phyloP scores from a whole-genome alignment of 1,284 basidiomycete genomes.

The Marasmius tenuissimus region DNA sequence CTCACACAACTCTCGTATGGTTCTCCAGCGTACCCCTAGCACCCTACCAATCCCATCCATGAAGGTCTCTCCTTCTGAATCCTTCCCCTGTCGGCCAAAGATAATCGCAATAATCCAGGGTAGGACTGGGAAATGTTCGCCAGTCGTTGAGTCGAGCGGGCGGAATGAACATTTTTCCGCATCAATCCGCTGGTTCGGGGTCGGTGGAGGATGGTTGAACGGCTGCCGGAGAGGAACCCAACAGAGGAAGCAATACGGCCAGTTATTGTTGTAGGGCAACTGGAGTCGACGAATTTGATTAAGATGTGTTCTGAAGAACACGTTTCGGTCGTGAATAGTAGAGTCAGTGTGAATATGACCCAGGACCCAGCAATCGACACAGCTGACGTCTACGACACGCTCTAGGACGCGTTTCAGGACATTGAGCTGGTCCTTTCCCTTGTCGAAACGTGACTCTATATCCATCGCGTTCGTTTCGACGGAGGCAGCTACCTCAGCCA shows the following conservation, averaged over 20 bases:
- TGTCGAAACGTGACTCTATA: background rate
- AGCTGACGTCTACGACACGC: background rate
- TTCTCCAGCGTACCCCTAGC: too few relatives aligned
- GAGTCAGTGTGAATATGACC: too few relatives aligned
- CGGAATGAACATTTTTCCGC: background rate
- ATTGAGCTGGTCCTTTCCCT: background rate
- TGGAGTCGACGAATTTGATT: too few relatives aligned
- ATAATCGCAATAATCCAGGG: background rate
- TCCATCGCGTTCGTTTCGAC: background rate
- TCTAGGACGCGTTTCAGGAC: background rate
- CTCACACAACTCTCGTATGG: background rate
- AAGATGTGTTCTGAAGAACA: too few relatives aligned
- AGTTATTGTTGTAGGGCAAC: too few relatives aligned
- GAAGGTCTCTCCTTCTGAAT: too few relatives aligned
- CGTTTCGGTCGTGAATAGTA: too few relatives aligned
- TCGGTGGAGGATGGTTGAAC: background rate
- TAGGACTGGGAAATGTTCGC: background rate
- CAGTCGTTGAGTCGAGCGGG: background rate
- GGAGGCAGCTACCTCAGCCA: background rate
- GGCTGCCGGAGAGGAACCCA: conserved; percentile 4
- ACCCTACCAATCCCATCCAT: too few relatives aligned
- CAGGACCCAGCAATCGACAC: too few relatives aligned
- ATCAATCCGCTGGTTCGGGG: background rate
- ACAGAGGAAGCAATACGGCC: conserved; percentile 10
- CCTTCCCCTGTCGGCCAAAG: background rate